A percentile compares a stretch with the other conserved stretches of the same genome.
phyloP scores from a whole-genome alignment of 2,329 filamentous ascomycete genomes.

The Hypoxylon sp. region DNA sequence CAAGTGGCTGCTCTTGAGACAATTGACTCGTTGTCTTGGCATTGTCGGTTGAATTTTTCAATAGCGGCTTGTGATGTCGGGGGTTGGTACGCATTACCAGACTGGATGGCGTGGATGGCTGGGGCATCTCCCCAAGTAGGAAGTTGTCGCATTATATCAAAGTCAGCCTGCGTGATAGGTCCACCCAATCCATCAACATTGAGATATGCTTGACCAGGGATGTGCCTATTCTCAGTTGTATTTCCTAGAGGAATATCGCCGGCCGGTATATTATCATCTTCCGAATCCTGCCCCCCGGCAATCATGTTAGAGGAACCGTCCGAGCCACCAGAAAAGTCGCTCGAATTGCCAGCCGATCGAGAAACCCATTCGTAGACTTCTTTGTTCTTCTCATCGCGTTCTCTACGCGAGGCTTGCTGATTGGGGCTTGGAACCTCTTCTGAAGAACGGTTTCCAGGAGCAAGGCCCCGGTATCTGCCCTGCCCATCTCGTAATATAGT shows the following conservation, averaged over 20 bases:
- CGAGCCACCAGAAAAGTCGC: constrained; percentile 29
- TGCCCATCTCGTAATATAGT: constrained; percentile 57
- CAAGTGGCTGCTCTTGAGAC: constrained; percentile 77
- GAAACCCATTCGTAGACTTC: constrained; percentile 68
- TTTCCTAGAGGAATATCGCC: constrained; percentile 63
- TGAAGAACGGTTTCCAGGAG: constrained; percentile 61
- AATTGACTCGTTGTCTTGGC: constrained; percentile 70
- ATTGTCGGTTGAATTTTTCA: constrained; percentile 66
- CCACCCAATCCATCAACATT: constrained; percentile 56
- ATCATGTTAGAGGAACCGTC: constrained; percentile 36
- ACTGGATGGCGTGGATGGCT: constrained; percentile 62
- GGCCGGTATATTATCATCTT: constrained; percentile 57
- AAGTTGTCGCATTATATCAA: constrained; percentile 65
- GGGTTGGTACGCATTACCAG: constrained; percentile 60
- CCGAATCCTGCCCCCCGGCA: constrained; percentile 29
- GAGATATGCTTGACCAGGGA: constrained; percentile 67
- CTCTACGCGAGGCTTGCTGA: constrained; percentile 61
- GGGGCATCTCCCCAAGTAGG: constrained; percentile 67
- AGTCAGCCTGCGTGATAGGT: constrained; percentile 63
- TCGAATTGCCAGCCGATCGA: constrained; percentile 46
- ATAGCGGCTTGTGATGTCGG: constrained; percentile 69
- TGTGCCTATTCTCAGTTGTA: constrained; percentile 65
- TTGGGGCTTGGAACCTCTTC: constrained; percentile 66
- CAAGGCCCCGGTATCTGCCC: constrained; percentile 64
- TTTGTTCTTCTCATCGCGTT: constrained; percentile 63